These are phyloP conservation scores for Omphalotus guepiniiformis DNA, from an alignment of 768 basidiomycete species.

Conservation along the genomic window DNA sequence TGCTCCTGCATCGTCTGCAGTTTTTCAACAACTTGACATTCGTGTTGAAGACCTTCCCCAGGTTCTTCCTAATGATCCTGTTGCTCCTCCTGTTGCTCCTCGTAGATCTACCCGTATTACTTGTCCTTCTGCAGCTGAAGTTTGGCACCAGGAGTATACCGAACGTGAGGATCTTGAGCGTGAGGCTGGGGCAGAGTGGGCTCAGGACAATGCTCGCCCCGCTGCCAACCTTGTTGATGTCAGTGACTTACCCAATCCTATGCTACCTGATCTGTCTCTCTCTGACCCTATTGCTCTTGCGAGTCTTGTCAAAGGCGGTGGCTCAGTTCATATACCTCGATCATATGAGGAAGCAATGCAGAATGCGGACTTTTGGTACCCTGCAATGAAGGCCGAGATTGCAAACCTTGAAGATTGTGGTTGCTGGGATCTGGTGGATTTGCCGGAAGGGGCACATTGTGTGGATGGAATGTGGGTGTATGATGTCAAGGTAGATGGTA, in stretches of 20 bases:
- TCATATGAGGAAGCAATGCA: not conserved
- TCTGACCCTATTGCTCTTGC: not conserved
- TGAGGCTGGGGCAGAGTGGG: no score
- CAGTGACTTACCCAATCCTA: no score
- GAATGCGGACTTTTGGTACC: not conserved
- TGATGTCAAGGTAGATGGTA: slow-evolving; percentile 21
- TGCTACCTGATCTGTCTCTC: no score
- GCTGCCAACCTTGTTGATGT: no score
- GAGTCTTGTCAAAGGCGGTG: not conserved
- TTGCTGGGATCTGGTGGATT: not conserved
- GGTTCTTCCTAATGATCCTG: no score
- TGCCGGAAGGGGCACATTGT: not conserved
- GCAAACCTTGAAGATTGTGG: not conserved
- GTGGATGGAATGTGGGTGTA: slow-evolving; percentile 21
- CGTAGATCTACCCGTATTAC: not conserved
- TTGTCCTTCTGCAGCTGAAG: not conserved
- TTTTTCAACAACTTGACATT: not conserved
- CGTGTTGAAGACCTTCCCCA: no score
- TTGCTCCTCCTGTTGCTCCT: no score
- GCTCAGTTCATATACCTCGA: not conserved
- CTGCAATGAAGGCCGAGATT: not conserved
- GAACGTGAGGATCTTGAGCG: not conserved
- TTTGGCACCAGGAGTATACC: not conserved
- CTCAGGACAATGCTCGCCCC: no score
- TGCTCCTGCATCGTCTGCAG: not conserved